phyloP scores from a whole-genome alignment of 805 yeast species.

The Saturnispora galanensis region DNA sequence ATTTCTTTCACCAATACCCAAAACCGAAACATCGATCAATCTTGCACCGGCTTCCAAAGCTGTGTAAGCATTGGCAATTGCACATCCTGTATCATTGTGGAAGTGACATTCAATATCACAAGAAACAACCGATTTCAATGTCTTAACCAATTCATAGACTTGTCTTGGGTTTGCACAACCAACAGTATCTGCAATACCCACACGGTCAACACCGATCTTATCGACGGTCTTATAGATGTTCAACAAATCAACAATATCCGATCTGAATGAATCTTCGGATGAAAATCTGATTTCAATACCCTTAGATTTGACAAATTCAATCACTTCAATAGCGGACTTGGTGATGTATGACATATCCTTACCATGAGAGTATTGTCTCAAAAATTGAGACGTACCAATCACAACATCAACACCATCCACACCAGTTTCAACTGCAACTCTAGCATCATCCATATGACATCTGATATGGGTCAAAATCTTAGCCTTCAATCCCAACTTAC shows the following conservation, averaged over 20 bases:
- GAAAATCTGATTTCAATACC: constrained; percentile 96
- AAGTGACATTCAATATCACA: constrained; percentile 98
- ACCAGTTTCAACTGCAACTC: constrained; percentile 95
- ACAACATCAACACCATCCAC: constrained; percentile 99
- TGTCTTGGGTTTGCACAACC: constrained; percentile 99
- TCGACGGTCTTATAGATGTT: constrained; percentile 95
- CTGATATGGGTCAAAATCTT: constrained; percentile 94
- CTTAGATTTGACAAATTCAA: constrained; percentile 92
- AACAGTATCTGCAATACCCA: constrained; percentile 98
- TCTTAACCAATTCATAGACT: constrained; percentile 91
- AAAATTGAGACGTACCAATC: constrained; percentile 91
- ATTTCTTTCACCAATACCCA: constrained; percentile 98
- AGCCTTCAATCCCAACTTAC: constrained; percentile 92
- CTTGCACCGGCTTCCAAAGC: constrained; percentile 97
- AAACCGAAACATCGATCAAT: constrained; percentile 86
- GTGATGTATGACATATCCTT: constrained; percentile 98
- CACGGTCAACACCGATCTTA: constrained; percentile 96
- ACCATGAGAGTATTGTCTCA: constrained; percentile 93
- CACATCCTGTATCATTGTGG: constrained; percentile 99
- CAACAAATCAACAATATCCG: constrained; percentile 88
- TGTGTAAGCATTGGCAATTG: constrained; percentile 96
- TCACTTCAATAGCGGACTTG: constrained; percentile 90
- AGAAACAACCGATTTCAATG: constrained; percentile 84
- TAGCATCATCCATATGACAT: constrained; percentile 98
- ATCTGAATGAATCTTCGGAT: constrained; percentile 95